Percentiles rank a stretch among this genome's conserved stretches.
phyloP scores from a whole-genome alignment of 2,329 filamentous ascomycete species.

The Sclerotinia nivalis region DNA sequence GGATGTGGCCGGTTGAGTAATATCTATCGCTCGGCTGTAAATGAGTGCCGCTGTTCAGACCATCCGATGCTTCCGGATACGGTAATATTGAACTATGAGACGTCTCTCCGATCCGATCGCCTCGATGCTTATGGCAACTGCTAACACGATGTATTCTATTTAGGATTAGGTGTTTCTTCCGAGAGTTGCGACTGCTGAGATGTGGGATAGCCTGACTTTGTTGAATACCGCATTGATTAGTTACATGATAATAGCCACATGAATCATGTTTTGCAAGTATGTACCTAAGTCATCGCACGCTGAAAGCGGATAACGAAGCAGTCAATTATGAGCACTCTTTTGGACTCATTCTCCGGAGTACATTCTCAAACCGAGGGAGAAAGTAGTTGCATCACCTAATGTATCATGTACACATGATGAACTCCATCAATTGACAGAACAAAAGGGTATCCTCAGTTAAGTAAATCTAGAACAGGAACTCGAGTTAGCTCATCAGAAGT shows the following conservation, averaged over 20 bases:
- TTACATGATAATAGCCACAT: neutral
- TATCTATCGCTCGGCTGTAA: no score
- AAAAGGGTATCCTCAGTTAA: no score
- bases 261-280: neutral
- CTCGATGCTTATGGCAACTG: neutral
- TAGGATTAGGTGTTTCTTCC: no score
- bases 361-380: neutral
- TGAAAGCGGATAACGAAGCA: neutral
- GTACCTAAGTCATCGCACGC: neutral
- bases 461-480: no score
- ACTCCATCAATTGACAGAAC: neutral
- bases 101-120: neutral
- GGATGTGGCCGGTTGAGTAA: no score
- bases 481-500: no score
- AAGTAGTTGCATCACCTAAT: neutral
- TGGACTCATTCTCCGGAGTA: neutral
- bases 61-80: neutral
- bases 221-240: neutral
- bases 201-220: no score
- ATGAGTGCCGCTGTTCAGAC: neutral
- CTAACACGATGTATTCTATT: accelerated
- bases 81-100: accelerated
- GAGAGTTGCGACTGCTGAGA: no score
- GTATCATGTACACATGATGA: no score
- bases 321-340: no score